Evolutionary conservation across 1,284 basidiomycete genomes (phyloP).

Genomic region (Apiotrichum veenhuisii): DNA sequence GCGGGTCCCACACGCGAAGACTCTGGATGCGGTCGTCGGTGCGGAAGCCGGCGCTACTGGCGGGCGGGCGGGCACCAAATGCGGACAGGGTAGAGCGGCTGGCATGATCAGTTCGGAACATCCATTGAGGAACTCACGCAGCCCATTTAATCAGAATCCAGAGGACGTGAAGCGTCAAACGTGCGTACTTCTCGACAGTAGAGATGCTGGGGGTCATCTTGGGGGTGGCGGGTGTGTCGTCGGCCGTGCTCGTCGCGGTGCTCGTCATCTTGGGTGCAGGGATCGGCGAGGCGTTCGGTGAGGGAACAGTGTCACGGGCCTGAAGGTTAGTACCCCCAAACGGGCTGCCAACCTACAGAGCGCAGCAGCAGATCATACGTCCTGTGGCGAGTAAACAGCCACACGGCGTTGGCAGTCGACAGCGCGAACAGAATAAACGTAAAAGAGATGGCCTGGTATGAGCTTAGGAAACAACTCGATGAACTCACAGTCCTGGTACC

Average conservation of each 20-base stretch:
- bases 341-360: constrained; percentile 24
- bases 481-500: constrained; percentile 32
- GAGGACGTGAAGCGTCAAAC: constrained; percentile 1
- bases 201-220: background rate
- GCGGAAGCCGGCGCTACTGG: background rate
- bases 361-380: constrained; percentile 45
- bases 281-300: constrained; percentile 40
- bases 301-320: constrained; percentile 30
- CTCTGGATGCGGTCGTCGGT: constrained; percentile 39
- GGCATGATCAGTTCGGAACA: constrained; percentile 7
- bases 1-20: constrained; percentile 48
- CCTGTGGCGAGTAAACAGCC: constrained; percentile 42
- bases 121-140: constrained; percentile 22
- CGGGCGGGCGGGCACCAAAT: constrained; percentile 23
- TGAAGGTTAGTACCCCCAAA: constrained; percentile 5
- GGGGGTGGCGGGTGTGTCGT: background rate
- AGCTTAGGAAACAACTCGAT: background rate
- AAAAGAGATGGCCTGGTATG: constrained; percentile 30
- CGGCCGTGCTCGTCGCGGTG: background rate
- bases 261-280: constrained; percentile 19
- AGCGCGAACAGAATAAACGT: constrained; percentile 29
- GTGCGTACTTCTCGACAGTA: background rate
- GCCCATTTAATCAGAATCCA: constrained; percentile 23
- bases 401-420: constrained; percentile 35
- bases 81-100: constrained; percentile 30